Evolutionary conservation across 2,329 filamentous ascomycete genomes (phyloP).

Genomic region (Magnaporthales sp.): DNA sequence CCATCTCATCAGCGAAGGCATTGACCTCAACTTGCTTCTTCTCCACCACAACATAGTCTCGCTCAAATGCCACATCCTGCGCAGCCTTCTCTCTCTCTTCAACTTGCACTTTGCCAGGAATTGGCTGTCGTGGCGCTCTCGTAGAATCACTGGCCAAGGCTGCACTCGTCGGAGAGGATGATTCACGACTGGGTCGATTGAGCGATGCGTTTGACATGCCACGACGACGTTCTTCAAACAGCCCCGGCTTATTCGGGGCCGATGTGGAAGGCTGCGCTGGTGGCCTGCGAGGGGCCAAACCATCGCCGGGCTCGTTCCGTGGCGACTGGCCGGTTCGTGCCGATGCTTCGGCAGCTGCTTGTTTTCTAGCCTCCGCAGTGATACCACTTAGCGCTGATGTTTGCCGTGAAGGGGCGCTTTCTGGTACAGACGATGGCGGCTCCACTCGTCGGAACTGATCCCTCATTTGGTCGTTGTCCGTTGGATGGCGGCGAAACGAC

Average conservation of each 20-base stretch:
- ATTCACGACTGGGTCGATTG: slow-evolving; percentile 23
- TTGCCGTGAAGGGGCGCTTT: slow-evolving; percentile 34
- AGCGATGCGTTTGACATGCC: slow-evolving; percentile 30
- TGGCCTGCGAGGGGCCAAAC: slow-evolving; percentile 43
- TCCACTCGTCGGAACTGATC: slow-evolving; percentile 19
- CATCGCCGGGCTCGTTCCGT: slow-evolving; percentile 36
- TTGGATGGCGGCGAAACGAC: slow-evolving; percentile 31
- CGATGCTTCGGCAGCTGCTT: slow-evolving; percentile 13
- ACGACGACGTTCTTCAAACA: slow-evolving; percentile 27
- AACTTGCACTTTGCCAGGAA: slow-evolving; percentile 7
- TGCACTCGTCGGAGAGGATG: slow-evolving; percentile 22
- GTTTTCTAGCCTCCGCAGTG: slow-evolving; percentile 17
- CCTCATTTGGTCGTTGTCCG: slow-evolving; percentile 23
- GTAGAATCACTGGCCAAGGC: slow-evolving; percentile 19
- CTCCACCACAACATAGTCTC: slow-evolving; percentile 93
- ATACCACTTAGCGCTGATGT: slow-evolving; percentile 18
- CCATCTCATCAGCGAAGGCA: slow-evolving; percentile 90
- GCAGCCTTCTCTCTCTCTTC: slow-evolving; percentile 62
- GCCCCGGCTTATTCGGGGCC: slow-evolving; percentile 32
- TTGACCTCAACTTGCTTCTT: slow-evolving; percentile 95
- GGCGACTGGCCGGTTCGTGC: slow-evolving; percentile 33
- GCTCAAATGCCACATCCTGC: slow-evolving; percentile 81
- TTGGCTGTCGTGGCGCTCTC: slow-evolving; percentile 14
- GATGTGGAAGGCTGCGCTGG: slow-evolving; percentile 37
- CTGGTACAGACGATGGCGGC: slow-evolving; percentile 28